Percentiles rank a stretch among this genome's conserved stretches.
These are phyloP conservation scores for Atkinsonella hypoxylon DNA, from an alignment of 2,329 filamentous ascomycete genomes.

Conservation along the genomic window DNA sequence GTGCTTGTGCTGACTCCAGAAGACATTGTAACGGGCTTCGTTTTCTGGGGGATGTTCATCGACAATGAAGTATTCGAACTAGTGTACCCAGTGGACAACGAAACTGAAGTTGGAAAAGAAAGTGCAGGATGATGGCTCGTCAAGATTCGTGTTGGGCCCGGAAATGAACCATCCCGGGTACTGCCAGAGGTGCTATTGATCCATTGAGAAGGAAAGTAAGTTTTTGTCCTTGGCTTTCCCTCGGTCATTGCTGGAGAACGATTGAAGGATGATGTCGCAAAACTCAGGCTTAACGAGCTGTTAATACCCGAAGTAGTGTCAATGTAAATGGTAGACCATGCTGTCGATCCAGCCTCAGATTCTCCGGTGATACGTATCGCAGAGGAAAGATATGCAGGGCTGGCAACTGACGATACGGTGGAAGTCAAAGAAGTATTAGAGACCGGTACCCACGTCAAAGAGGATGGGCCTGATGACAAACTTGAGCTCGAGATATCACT, in stretches of 20 bases:
- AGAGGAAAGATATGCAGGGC: not conserved
- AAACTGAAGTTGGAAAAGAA: slow-evolving; percentile 1
- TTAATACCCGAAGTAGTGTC: not conserved
- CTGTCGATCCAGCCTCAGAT: not conserved
- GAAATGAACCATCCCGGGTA: not conserved
- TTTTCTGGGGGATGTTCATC: not conserved
- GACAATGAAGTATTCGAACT: not conserved
- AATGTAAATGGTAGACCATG: not conserved
- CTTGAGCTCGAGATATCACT: not conserved
- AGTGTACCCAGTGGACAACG: not conserved
- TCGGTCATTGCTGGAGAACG: slow-evolving; percentile 1
- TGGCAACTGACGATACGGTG: not conserved
- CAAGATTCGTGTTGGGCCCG: not conserved
- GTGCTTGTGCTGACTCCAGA: not conserved
- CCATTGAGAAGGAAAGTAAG: slow-evolving; percentile 5
- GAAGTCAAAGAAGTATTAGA: not conserved
- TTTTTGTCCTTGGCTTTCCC: slow-evolving; percentile 2
- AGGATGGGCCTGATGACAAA: not conserved
- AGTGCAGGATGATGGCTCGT: not conserved
- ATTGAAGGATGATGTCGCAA: not conserved
- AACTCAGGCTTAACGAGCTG: not conserved
- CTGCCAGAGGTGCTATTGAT: slow-evolving; percentile 1
- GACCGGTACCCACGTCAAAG: not conserved
- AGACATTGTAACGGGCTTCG: not conserved
- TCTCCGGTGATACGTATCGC: not conserved